These are phyloP conservation scores for Boechera divaricarpa DNA, from an alignment of 345 rosid species.

Conservation along the genomic window DNA sequence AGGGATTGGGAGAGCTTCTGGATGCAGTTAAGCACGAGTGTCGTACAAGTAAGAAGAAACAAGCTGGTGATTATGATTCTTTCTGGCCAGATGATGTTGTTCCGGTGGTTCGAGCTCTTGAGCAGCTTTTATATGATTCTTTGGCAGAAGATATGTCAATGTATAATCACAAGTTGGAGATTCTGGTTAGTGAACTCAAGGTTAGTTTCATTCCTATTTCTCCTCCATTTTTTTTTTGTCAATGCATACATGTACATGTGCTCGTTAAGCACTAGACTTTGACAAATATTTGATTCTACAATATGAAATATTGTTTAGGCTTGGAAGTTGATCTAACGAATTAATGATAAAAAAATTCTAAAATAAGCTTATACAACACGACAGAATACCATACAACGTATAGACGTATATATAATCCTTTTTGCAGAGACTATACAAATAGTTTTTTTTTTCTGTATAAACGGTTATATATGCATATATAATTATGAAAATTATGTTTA, in stretches of 20 bases:
- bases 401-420: too few relatives aligned
- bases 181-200: conserved; percentile 66
- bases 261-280: not conserved
- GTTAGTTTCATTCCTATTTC: conserved; percentile 44
- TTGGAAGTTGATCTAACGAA: too few relatives aligned
- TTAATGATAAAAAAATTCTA: too few relatives aligned
- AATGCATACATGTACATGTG: not conserved
- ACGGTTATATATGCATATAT: too few relatives aligned
- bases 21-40: conserved; percentile 44
- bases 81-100: conserved; percentile 49
- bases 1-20: conserved; percentile 72
- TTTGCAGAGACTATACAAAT: too few relatives aligned
- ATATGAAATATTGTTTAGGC: too few relatives aligned
- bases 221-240: not conserved
- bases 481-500: too few relatives aligned
- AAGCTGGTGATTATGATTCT: conserved; percentile 11
- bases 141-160: conserved; percentile 63
- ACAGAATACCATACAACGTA: too few relatives aligned
- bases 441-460: too few relatives aligned
- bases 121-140: conserved; percentile 63
- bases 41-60: conserved; percentile 7
- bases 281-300: too few relatives aligned
- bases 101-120: conserved; percentile 63
- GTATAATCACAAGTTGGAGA: conserved; percentile 71
- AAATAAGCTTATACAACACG: too few relatives aligned